Evolutionary conservation across 768 basidiomycete species (phyloP).

Genomic region (Trametes meyenii): DNA sequence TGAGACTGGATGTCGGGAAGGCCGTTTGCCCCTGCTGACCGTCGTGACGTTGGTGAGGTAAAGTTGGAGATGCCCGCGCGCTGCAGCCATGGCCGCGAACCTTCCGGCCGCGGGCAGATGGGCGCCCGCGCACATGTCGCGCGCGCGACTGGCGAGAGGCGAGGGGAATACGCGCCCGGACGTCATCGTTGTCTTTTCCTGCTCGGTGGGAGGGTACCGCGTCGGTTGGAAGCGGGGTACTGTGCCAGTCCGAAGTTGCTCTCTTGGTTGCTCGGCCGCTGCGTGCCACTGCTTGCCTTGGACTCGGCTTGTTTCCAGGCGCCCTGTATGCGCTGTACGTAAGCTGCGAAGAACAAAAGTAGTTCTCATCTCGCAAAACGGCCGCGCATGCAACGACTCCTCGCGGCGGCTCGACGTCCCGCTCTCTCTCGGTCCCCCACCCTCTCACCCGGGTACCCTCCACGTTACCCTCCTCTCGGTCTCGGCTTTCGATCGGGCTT

Average conservation of each 20-base stretch:
- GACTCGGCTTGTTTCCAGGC: not conserved
- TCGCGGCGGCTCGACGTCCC: conserved; percentile 19
- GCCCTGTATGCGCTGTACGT: conserved; percentile 18
- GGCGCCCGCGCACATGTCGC: too few relatives aligned
- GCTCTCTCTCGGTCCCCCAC: conserved; percentile 1
- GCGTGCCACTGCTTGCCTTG: not conserved
- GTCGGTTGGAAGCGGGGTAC: conserved; percentile 9
- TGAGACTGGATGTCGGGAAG: too few relatives aligned
- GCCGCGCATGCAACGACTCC: conserved; percentile 24
- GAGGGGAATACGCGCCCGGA: not conserved
- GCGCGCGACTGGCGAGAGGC: not conserved
- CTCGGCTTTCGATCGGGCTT: conserved; percentile 5
- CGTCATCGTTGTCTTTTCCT: not conserved
- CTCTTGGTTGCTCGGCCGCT: not conserved
- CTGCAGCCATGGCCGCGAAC: too few relatives aligned
- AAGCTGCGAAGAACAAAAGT: conserved; percentile 6
- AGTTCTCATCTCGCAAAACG: conserved; percentile 6
- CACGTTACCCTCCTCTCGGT: not conserved
- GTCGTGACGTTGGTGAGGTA: too few relatives aligned
- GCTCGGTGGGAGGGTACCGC: conserved; percentile 1
- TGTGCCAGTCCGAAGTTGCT: conserved; percentile 1
- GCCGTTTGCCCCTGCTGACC: too few relatives aligned
- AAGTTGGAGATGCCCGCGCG: too few relatives aligned
- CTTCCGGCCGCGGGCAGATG: too few relatives aligned
- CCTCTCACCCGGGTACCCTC: not conserved